Conservation (phyloP, 441 rosid genomes). For the Pelargonium australe region DNA sequence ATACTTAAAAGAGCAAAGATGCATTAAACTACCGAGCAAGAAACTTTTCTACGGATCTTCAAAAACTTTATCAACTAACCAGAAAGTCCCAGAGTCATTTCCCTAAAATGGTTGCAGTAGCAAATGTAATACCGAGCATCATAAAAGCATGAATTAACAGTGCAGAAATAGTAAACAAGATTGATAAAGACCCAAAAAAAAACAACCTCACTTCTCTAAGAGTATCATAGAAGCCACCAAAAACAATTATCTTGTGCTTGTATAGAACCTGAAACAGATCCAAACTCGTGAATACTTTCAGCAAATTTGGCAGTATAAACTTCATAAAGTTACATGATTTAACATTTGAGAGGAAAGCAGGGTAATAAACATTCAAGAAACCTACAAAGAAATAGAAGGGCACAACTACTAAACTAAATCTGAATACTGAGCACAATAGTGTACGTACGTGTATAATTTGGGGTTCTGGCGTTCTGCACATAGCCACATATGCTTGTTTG, state of each 20-base stretch:
- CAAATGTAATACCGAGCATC: not conserved
- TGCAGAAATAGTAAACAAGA: constrained; percentile 11
- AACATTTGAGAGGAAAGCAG: too few species aligned
- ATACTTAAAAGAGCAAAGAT: not conserved
- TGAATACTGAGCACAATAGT: too few species aligned
- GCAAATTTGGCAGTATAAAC: not conserved
- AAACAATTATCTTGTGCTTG: constrained; percentile 87
- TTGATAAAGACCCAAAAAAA: constrained; percentile 20
- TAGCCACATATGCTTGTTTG: too few species aligned
- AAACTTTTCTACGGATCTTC: not conserved
- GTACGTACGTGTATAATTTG: too few species aligned
- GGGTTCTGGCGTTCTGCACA: too few species aligned
- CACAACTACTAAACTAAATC: too few species aligned
- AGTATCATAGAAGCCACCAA: constrained; percentile 98
- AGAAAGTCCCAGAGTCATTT: not conserved
- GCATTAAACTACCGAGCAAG: constrained; percentile 1
- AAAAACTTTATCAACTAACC: not conserved
- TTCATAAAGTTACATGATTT: not conserved
- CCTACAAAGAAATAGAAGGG: too few species aligned
- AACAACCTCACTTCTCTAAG: constrained; percentile 97
- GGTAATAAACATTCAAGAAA: too few species aligned
- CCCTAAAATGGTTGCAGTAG: not conserved
- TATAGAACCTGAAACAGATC: constrained; percentile 62
- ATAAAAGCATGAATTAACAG: constrained; percentile 9
- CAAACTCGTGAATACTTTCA: not conserved